A percentile compares a stretch with the other conserved stretches of the same genome.
Conservation (phyloP, 2,329 filamentous ascomycete species). For the Fusarium setosum region DNA sequence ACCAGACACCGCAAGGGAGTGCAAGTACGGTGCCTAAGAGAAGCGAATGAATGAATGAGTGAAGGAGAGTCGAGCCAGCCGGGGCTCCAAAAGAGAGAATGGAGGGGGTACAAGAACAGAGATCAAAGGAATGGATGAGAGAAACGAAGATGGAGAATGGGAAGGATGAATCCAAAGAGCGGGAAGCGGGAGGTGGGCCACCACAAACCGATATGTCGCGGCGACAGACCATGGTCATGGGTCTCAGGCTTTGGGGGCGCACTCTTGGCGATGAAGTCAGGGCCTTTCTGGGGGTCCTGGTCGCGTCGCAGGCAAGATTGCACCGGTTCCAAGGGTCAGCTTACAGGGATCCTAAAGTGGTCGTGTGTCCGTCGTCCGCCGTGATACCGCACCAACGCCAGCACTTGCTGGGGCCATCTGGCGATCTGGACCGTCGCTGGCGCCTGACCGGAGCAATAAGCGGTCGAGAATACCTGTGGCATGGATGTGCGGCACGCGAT, state of each 20-base stretch:
- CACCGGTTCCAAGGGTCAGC: conserved; percentile 45
- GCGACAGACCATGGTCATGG: conserved; percentile 17
- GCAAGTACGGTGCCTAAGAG: conserved; percentile 19
- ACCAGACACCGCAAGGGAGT: conserved; percentile 16
- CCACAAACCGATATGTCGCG: conserved; percentile 18
- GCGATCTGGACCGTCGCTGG: conserved; percentile 19
- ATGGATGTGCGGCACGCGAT: conserved; percentile 18
- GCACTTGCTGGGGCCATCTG: conserved; percentile 14
- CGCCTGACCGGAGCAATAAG: conserved; percentile 20
- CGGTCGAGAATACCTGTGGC: conserved; percentile 35
- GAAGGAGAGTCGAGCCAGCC: conserved; percentile 38
- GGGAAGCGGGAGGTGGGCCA: conserved; percentile 18
- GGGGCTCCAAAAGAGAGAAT: conserved; percentile 33
- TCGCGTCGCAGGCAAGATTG: conserved; percentile 42
- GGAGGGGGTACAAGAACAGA: conserved; percentile 18
- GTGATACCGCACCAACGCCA: conserved; percentile 24
- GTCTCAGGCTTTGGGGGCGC: conserved; percentile 10
- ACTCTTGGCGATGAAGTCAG: conserved; percentile 28
- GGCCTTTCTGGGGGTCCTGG: conserved; percentile 15
- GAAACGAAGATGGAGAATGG: conserved; percentile 34
- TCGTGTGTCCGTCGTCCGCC: conserved; percentile 22
- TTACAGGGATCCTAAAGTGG: conserved; percentile 32
- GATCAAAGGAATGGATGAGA: conserved; percentile 36
- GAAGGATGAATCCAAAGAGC: conserved; percentile 10
- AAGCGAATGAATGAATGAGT: conserved; percentile 27